A percentile compares a stretch with the other conserved stretches of the same genome.
These are phyloP conservation scores for Medicago arabica DNA, from an alignment of 306 rosid species.

Conservation along the genomic window DNA sequence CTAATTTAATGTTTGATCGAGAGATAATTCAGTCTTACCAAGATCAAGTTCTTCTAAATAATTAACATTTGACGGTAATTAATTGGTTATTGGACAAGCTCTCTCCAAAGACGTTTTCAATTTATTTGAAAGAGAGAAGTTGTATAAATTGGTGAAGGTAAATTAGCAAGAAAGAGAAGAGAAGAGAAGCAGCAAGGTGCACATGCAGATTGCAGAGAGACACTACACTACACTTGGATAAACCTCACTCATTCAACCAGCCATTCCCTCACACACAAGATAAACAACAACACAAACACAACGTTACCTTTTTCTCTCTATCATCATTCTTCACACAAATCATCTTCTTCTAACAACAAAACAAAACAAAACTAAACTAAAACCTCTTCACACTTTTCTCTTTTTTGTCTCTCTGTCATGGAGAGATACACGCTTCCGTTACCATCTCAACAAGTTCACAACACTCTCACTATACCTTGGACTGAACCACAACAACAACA, in stretches of 20 bases:
- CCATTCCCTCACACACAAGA: slow-evolving; percentile 22
- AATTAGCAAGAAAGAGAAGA: neutral
- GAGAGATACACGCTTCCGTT: slow-evolving; percentile 51
- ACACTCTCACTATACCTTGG: slow-evolving; percentile 54
- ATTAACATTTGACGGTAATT: too few species aligned
- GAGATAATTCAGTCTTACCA: too few species aligned
- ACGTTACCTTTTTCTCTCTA: slow-evolving; percentile 9
- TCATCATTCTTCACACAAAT: slow-evolving; percentile 39
- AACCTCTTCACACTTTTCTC: slow-evolving; percentile 23
- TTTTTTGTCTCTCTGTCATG: slow-evolving; percentile 23
- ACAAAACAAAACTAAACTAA: too few species aligned
- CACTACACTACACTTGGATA: slow-evolving; percentile 34
- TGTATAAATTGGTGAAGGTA: neutral
- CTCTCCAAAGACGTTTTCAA: neutral
- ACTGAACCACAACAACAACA: slow-evolving; percentile 51
- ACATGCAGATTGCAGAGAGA: slow-evolving; percentile 28
- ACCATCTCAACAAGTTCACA: slow-evolving; percentile 36
- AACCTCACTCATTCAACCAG: slow-evolving; percentile 33
- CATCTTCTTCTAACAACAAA: slow-evolving; percentile 31
- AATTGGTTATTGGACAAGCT: too few species aligned
- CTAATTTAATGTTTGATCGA: too few species aligned
- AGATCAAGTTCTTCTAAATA: too few species aligned
- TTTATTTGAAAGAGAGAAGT: neutral
- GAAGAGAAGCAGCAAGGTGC: neutral
- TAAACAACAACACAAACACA: slow-evolving; percentile 1